Base-by-base conservation (phyloP, 345 rosid species). In the Pistacia vera region DNA sequence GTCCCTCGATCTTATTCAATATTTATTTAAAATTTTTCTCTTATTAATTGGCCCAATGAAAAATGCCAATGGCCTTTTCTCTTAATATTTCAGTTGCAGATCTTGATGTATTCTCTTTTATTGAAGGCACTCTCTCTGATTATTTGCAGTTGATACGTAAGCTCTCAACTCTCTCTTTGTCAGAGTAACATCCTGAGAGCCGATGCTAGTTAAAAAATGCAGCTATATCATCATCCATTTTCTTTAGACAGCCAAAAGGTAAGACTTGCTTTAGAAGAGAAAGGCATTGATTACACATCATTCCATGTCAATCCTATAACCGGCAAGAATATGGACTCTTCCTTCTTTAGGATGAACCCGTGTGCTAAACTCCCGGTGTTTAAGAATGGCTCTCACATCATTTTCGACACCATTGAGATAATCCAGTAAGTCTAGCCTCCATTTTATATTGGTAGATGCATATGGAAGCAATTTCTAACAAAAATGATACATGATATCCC, bases 221-320 rank as follows among this genome's bases (percentile, higher is more conserved):
- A 93, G 84, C 89, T 95, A 58, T 93, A 93, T 87, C 98, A 93
- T 80, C 99, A 95, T 80, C 98, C 97, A 5, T 92, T 75, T 76
- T 92, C 98, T 60, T 44, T 92, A 78, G 94, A 95, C 82, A 88
- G 97, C 85, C 98, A 93, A 85, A 91, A 87, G 81, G 96, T 93
- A 71, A 85, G 97, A 74, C 83, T 95, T 44, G 93, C 93, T 70
- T 82, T 90, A 85, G 99, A 95, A 83, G 99, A 95, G 89, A 91
- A 90, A 84, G 91, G 90, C 69, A 84, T 95, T 36, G 99, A 93
- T 74, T 95, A 95, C 83, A 92, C 98, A 67, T 95, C 99, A 11
- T 84, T 86, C 85, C 97, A 90, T 90, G 91, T 86, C 71, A 95
- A 89, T 80, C 97, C 98, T 38, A 75, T 90, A 70, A 87, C 89